These are phyloP conservation scores for Nematocida homosporus DNA, from an alignment of 371 early-diverging fungal genomes.

Conservation along the genomic window DNA sequence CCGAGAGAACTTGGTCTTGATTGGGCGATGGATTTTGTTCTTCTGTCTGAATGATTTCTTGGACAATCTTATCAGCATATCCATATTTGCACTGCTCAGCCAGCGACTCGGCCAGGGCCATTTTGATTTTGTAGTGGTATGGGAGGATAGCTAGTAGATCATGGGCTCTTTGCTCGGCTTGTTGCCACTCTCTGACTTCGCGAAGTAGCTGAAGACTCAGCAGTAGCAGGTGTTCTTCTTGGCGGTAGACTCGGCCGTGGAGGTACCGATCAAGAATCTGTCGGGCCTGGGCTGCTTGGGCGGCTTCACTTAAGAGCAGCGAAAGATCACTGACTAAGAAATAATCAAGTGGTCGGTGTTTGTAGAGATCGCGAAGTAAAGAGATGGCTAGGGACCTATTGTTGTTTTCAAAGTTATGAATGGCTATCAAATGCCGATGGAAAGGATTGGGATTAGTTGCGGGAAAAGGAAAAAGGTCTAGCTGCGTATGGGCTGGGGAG, in stretches of 20 bases:
- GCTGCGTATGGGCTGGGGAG: too few relatives aligned
- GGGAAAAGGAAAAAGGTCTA: neutral
- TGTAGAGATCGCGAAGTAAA: slow-evolving; percentile 13
- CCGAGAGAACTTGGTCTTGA: neutral
- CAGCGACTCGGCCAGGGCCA: slow-evolving; percentile 41
- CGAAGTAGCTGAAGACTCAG: slow-evolving; percentile 8
- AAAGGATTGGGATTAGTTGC: neutral
- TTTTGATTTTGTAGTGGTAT: slow-evolving; percentile 30
- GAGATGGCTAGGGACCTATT: neutral
- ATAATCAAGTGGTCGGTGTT: slow-evolving; percentile 18
- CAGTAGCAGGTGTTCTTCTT: slow-evolving; percentile 1
- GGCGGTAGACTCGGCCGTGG: neutral
- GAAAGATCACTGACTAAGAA: slow-evolving; percentile 25
- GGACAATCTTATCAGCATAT: slow-evolving; percentile 19
- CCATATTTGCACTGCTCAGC: slow-evolving; percentile 27
- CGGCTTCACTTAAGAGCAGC: neutral
- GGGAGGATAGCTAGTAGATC: slow-evolving; percentile 7
- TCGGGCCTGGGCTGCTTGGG: neutral
- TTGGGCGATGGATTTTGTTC: neutral
- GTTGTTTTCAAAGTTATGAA: slow-evolving; percentile 23
- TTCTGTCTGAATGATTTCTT: slow-evolving; percentile 16
- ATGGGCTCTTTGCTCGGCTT: slow-evolving; percentile 22
- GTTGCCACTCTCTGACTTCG: slow-evolving; percentile 17
- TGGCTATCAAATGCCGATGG: slow-evolving; percentile 6
- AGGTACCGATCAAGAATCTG: slow-evolving; percentile 19